phyloP scores from a whole-genome alignment of 2,329 filamentous ascomycete species.

The Pseudogymnoascus verrucosus region DNA sequence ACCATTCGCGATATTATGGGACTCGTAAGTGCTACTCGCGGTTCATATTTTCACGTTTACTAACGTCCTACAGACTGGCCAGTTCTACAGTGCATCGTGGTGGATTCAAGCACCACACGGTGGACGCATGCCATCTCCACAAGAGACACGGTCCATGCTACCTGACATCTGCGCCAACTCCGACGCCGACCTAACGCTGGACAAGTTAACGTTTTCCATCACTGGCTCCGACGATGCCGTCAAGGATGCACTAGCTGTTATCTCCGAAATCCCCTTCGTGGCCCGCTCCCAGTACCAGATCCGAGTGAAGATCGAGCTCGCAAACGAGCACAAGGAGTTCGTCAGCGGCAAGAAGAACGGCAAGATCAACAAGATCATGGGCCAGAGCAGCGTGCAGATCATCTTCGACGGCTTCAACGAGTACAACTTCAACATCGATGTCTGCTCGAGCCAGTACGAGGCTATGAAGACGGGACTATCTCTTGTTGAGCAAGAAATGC shows the following conservation, averaged over 20 bases:
- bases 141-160: slow-evolving; percentile 81
- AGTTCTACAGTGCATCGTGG: slow-evolving; percentile 97
- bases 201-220: slow-evolving; percentile 87
- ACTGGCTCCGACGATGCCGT: slow-evolving; percentile 95
- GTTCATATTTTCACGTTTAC: slow-evolving; percentile 14
- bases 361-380: slow-evolving; percentile 99
- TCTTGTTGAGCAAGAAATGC: slow-evolving; percentile 97
- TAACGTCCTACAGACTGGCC: slow-evolving; percentile 59
- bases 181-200: slow-evolving; percentile 88
- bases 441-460: slow-evolving; percentile 85
- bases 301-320: slow-evolving; percentile 94
- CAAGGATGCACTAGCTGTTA: slow-evolving; percentile 88
- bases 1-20: slow-evolving; percentile 95
- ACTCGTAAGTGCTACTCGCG: slow-evolving; percentile 63
- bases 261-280: slow-evolving; percentile 85
- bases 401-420: slow-evolving; percentile 99
- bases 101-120: slow-evolving; percentile 76
- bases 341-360: slow-evolving; percentile 99
- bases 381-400: slow-evolving; percentile 97
- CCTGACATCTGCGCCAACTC: slow-evolving; percentile 95
- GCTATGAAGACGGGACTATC: slow-evolving; percentile 88
- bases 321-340: slow-evolving; percentile 99
- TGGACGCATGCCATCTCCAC: slow-evolving; percentile 48
- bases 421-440: slow-evolving; percentile 99
- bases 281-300: slow-evolving; percentile 85